Percentiles rank a stretch among this genome's conserved stretches.
Evolutionary conservation across 495 filamentous ascomycete species (phyloP).

Genomic region (Penicillium pancosmium): DNA sequence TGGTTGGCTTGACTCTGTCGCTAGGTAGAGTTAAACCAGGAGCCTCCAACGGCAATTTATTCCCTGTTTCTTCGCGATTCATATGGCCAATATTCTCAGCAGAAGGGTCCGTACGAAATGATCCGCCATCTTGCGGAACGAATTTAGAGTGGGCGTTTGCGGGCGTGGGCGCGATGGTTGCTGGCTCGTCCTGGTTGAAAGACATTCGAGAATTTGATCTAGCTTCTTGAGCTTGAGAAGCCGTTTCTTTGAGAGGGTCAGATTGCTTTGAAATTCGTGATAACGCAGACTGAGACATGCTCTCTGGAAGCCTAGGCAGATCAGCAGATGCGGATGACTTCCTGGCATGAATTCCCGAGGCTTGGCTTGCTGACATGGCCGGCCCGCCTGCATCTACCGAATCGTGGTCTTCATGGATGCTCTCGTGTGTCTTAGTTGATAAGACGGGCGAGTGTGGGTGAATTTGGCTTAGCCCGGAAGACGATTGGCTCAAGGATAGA

Average conservation of each 20-base stretch:
- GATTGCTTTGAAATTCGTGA: slow-evolving; percentile 29
- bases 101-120: slow-evolving; percentile 42
- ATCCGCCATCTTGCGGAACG: slow-evolving; percentile 37
- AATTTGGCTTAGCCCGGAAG: slow-evolving; percentile 35
- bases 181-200: slow-evolving; percentile 40
- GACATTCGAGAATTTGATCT: slow-evolving; percentile 43
- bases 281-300: slow-evolving; percentile 20
- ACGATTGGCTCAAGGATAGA: slow-evolving; percentile 31
- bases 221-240: slow-evolving; percentile 23
- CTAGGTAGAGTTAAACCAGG: slow-evolving; percentile 18
- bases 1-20: slow-evolving; percentile 27
- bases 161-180: slow-evolving; percentile 31
- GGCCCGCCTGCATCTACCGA: slow-evolving; percentile 21
- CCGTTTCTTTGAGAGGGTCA: slow-evolving; percentile 29
- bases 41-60: slow-evolving; percentile 29
- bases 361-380: slow-evolving; percentile 22
- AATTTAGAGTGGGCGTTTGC: slow-evolving; percentile 35
- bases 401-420: slow-evolving; percentile 28
- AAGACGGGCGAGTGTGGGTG: slow-evolving; percentile 40
- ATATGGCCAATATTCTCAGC: slow-evolving; percentile 45
- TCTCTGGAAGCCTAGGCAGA: slow-evolving; percentile 30
- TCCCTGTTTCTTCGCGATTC: slow-evolving; percentile 31
- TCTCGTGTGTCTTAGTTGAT: slow-evolving; percentile 33
- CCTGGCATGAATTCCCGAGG: slow-evolving; percentile 27
- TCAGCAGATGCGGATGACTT: slow-evolving; percentile 27